Percentiles rank a stretch among this genome's conserved stretches.
Evolutionary conservation across 495 filamentous ascomycete species (phyloP).

Genomic region (Hypoxylon subgilvum): DNA sequence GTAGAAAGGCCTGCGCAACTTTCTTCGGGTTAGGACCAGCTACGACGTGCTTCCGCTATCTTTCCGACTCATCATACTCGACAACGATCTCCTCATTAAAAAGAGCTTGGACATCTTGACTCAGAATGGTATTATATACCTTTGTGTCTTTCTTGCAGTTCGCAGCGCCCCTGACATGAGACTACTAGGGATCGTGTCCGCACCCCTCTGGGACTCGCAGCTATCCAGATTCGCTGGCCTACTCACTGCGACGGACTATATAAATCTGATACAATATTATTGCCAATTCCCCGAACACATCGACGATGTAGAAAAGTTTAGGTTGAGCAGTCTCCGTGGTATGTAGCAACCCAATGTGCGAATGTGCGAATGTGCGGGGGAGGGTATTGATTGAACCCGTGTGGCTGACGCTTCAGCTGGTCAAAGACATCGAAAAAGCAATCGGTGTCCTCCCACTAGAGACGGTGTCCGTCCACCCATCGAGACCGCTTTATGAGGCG

Average conservation of each 20-base stretch:
- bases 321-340: conserved; percentile 91
- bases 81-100: conserved; percentile 92
- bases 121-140: conserved; percentile 77
- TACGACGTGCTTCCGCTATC: conserved; percentile 99
- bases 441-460: conserved; percentile 90
- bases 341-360: conserved; percentile 31
- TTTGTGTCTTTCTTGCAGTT: background rate
- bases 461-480: conserved; percentile 92
- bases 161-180: conserved; percentile 21
- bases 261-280: conserved; percentile 99
- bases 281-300: conserved; percentile 95
- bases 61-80: conserved; percentile 93
- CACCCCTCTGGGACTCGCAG: conserved; percentile 95
- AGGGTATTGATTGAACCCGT: conserved; percentile 9
- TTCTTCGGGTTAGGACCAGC: conserved; percentile 93
- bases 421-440: conserved; percentile 87
- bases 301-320: conserved; percentile 89
- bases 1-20: conserved; percentile 89
- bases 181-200: conserved; percentile 88
- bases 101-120: conserved; percentile 95
- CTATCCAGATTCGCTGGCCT: conserved; percentile 92
- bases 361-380: conserved; percentile 23
- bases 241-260: conserved; percentile 93
- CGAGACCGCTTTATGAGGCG: conserved; percentile 89
- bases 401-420: conserved; percentile 13